Conservation (phyloP, 805 yeast species). For the Cyberlindnera mrakii region DNA sequence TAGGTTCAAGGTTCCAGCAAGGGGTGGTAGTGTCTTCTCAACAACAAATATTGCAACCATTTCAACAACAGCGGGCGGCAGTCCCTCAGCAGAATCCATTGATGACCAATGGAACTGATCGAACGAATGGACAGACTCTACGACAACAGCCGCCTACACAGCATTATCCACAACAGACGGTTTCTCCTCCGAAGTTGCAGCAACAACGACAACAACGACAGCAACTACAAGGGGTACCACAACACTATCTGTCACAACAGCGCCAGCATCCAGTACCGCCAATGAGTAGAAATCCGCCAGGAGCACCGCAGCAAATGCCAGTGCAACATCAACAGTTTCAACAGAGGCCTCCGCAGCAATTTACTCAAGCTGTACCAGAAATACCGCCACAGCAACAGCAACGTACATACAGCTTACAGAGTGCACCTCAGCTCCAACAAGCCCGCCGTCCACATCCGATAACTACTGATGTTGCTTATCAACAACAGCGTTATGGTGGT, state of each 20-base stretch:
- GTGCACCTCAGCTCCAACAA: neutral
- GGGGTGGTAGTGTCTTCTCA: neutral
- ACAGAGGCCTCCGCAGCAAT: neutral
- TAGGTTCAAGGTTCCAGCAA: neutral
- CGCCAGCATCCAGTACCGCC: neutral
- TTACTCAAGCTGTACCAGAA: conserved; percentile 4
- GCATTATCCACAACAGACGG: too few species aligned
- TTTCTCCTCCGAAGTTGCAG: neutral
- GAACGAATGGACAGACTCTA: too few species aligned
- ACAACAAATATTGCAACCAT: neutral
- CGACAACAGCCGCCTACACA: too few species aligned
- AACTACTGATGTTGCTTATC: conserved; percentile 13
- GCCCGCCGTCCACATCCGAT: conserved; percentile 6
- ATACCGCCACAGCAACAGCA: conserved; percentile 17
- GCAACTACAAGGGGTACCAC: conserved; percentile 1
- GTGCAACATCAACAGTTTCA: conserved; percentile 2
- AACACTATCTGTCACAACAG: neutral
- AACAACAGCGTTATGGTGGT: conserved; percentile 9
- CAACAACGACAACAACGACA: neutral
- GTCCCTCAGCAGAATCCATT: too few species aligned
- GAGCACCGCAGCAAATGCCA: neutral
- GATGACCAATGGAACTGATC: too few species aligned
- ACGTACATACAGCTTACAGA: neutral
- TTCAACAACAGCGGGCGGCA: neutral
- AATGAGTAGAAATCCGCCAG: too few species aligned